Conservation (phyloP, 169 alveolate genomes). For the Plasmodium gallinaceum region DNA sequence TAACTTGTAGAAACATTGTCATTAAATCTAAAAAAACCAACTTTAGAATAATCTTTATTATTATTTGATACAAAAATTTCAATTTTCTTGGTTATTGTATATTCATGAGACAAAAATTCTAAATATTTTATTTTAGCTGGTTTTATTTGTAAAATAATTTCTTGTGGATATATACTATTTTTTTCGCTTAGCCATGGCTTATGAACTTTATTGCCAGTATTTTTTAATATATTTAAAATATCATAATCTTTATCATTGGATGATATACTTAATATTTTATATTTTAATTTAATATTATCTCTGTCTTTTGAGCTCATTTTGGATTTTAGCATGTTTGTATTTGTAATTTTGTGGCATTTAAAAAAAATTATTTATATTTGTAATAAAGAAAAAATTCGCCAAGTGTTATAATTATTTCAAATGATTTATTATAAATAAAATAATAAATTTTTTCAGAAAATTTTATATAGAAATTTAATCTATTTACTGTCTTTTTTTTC, state of each 20-base stretch:
- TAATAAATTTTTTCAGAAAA: constrained; percentile 23
- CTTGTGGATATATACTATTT: constrained; percentile 69
- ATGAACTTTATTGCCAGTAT: constrained; percentile 39
- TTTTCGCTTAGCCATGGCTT: constrained; percentile 75
- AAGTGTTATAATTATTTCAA: constrained; percentile 13
- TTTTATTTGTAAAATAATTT: constrained; percentile 67
- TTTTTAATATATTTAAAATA: constrained; percentile 48
- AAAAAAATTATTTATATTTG: constrained; percentile 1
- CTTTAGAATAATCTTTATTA: constrained; percentile 65
- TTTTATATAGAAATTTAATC: constrained; percentile 27
- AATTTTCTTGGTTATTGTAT: constrained; percentile 65
- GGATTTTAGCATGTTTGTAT: not conserved
- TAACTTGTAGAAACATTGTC: constrained; percentile 71
- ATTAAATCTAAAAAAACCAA: constrained; percentile 75
- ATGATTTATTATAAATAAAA: constrained; percentile 24
- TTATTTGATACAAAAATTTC: constrained; percentile 72
- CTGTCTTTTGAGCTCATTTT: constrained; percentile 72
- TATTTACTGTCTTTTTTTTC: constrained; percentile 10
- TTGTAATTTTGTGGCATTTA: constrained; percentile 19
- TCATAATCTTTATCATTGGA: constrained; percentile 73
- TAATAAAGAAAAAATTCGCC: constrained; percentile 1
- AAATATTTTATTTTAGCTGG: constrained; percentile 64
- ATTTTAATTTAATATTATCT: constrained; percentile 66
- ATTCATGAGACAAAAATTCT: constrained; percentile 76
- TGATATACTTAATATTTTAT: constrained; percentile 66